Conservation (phyloP, 768 basidiomycete genomes). For the Multifurca ochricompacta region DNA sequence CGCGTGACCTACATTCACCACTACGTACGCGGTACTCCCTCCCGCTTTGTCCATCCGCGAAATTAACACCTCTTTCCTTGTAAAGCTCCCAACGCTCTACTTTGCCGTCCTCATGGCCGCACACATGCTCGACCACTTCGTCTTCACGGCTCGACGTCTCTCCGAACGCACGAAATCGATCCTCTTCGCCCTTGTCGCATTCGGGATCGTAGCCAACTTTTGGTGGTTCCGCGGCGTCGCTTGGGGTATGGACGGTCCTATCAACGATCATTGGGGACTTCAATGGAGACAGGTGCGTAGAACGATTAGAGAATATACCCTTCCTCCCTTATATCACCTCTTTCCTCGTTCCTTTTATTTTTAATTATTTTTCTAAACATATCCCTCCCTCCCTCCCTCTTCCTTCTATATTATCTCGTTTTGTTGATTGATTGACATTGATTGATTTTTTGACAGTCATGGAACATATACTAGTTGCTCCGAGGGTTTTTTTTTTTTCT, state of each 20-base stretch:
- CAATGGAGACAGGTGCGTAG: conserved; percentile 64
- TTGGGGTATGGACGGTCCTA: conserved; percentile 87
- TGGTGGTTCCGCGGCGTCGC: conserved; percentile 93
- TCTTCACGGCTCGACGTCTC: conserved; percentile 70
- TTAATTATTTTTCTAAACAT: too few relatives aligned
- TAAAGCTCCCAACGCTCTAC: conserved; percentile 88
- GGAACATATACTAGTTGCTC: conserved; percentile 27
- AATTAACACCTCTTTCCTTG: background rate
- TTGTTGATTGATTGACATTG: too few relatives aligned
- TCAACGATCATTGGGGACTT: conserved; percentile 72
- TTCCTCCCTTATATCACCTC: too few relatives aligned
- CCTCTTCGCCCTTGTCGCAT: conserved; percentile 55
- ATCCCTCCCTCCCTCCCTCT: background rate
- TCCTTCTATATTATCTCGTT: background rate
- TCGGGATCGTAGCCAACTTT: conserved; percentile 64
- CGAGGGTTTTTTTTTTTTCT: background rate
- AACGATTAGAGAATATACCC: too few relatives aligned
- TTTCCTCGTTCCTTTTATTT: too few relatives aligned
- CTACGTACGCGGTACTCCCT: conserved; percentile 50
- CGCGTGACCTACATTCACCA: conserved; percentile 95
- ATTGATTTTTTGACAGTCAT: conserved; percentile 23
- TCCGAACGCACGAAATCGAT: conserved; percentile 59
- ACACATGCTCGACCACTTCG: conserved; percentile 86
- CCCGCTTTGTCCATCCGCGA: background rate
- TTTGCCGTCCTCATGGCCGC: conserved; percentile 90